Base-by-base conservation (phyloP, 345 rosid genomes). In the Psidium guajava region DNA sequence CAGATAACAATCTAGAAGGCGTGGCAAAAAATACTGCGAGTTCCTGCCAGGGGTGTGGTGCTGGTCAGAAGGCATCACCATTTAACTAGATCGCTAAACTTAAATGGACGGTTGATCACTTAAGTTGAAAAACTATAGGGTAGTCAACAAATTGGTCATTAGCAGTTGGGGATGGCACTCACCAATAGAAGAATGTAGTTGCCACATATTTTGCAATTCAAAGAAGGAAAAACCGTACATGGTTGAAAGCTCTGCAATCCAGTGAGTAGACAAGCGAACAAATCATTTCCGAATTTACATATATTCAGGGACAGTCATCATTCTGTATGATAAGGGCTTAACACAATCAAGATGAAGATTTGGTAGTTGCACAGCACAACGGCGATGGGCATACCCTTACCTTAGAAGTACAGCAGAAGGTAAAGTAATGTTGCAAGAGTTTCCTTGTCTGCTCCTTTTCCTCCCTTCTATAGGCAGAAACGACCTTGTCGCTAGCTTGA, bases 401-500 rank as follows among this genome's bases (percentile, higher is more conserved):
- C 95, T 91, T 91, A 51, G 88, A 89, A 88, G 61, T 81, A 56
- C 82, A 54, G 80, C 91, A 91, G 87, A 90, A 82, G 51, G 50
- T 75, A 88, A 88, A 84, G 91, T 93, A 93, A 50, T 85, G 83
- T 28, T 85, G 89, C 57, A 95, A 88, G 44, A 91, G 95, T 82
- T 88, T 91, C 84, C 82, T 85, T 86, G 88, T 86, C 87, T 85
- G 85, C 40, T 90, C 89, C 83, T 54, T 92, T 90, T 95, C 96
- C 84, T 89, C 89, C 82, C 83, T 89, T 89, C 98, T 91, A 81
- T 86, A 88, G 15, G 92, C 91, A 56, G 88, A 82, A 54, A 93
- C 88, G 32, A 91, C 91, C 85, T 89, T 90, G 18, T 58, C 83
- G 87, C 85, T 95, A 82, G 95, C 98, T 88, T 86, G 92, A 89